Evolutionary conservation across 1,284 basidiomycete genomes (phyloP), one percentile per base, ranked within the genome.

Genomic region (Athelia sp.): DNA sequence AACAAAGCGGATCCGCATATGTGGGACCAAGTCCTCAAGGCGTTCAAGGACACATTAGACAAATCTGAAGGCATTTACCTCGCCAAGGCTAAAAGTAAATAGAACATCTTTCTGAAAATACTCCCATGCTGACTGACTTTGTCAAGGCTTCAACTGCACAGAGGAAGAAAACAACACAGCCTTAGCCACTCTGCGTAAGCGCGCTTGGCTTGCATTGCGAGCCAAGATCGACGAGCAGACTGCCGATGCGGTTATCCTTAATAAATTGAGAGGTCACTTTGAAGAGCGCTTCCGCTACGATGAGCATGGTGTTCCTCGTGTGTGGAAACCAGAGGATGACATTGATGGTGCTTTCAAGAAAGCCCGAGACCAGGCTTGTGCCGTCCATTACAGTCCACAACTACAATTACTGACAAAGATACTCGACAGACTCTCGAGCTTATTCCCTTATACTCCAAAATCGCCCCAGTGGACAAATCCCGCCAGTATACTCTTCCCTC

Each of bases 281-380:
- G 97, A 99, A 67, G 96, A 98, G 62, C 80, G 85, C 22, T 99
- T 99, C 78, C 79, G 97, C 38, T 99, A 99, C 66, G 96, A 98
- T 58, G 90, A 93, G 35, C 73, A 82, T 1, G 95, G 96, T 36
- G 89, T 98, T 1, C 97, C 97, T 3, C 78, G 93, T 21, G 96
- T 99, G 1, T 99, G 97, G 97, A 90, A 87, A 64, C 96, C 96
- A 0, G 90, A 90, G 21, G 97, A 99, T 63, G 96, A 99, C 64
- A 97, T 99, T 54, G 97, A 99, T 59, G 78, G 84, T n/a, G 85
- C 89, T 1, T 99, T 95, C 79, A 90, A 84, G 64, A 86, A 83
- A 60, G 95, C 96, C 6, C 89, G 90, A 60, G 95, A 99, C 46
- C 79, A 90, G 69, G 90, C 90, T 52, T 34, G 81, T 62, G 4